Base-by-base conservation (phyloP, 345 rosid species). In the Dovyalis caffra region DNA sequence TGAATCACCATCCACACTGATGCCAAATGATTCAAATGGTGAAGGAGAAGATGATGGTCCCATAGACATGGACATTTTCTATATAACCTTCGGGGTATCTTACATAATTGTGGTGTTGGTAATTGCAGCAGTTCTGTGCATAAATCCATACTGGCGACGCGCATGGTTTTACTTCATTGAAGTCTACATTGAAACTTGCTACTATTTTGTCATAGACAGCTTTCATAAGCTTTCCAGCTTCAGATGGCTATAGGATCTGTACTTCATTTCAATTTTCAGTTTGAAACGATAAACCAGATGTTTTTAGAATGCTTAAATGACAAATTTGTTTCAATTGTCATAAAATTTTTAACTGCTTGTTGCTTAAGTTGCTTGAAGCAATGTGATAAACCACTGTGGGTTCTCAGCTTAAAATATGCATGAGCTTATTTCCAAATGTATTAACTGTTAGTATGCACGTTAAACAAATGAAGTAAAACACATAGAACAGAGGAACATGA, bases 101-200 rank as follows among this genome's bases (percentile, higher is more conserved):
- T 64, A 56, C 49, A 2, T 15, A 1, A 43, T 53, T 7, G 72
- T 47, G 18, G 20, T 79, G 6, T 21, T 65, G 31, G 32, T 11
- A 51, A 69, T 43, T 25, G 57, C 37, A 3, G 56, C 20, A 21
- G 63, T 74, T 64, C 18, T 74, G 51, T 57, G 16, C 28, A 68
- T 79, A 38, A 79, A 79, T 32, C 75, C 68, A 14, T 23, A 38
- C 11, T 79, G 67, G 68, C 51, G 71, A 72, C 64, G n/a, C 25
- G 15, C 12, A 35, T 68, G 66, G 74, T 62, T 78, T 33, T 38
- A 73, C 21, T 15, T 26, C 3, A 29, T 63, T 2, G 64, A 73
- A n/a, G 32, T 15, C 20, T 4, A 3, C 51, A 15, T 49, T 1
- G 34, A 1, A 0, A 15, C 8, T 4, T 23, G n/a, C 35, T 34